Evolutionary conservation across 2,329 filamentous ascomycete genomes (phyloP), one percentile per base, ranked within the genome.

Genomic region (Falciphora oryzae): DNA sequence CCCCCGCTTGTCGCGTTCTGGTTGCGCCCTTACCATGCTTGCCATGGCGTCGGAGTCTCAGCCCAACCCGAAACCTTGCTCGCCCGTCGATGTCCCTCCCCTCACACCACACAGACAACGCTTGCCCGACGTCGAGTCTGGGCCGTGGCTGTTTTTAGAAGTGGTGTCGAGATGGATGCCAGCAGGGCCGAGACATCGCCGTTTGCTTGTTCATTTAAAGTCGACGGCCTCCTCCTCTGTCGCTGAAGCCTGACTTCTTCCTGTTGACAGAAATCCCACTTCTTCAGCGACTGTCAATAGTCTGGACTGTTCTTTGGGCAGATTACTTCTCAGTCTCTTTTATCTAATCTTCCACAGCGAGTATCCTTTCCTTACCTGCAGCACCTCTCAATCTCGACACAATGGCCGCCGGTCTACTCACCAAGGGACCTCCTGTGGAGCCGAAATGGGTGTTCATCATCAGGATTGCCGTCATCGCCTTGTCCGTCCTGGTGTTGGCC

Each of bases 361-460:
- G 11, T 13, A 8, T 38, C 35, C 18, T 50, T 50, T n/a, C 44
- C 18, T 18, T 18, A 22, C 5, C 16, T 14, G 2, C 18, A 3
- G 5, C n/a, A n/a, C 22, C 44, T 7, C 29, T 28, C 3, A 16
- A 6, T 16, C 18, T 35, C 28, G 31, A 60, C 29, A 60, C 16
- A 31, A 60, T 60, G 58, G 31, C 58, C 14, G 29, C 31, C 58
- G 58, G 58, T 31, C 27, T 60, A 1, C 58, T 60, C 28, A 35
- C 58, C 58, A 60, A 60, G 58, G 58, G 58, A 1, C 58, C 58
- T 16, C 28, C 29, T 2, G 29, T n/a, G 22, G 31, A 31, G 27
- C 29, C 58, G 16, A 60, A 60, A 16, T 60, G 58, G 58, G 58
- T 60, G 29, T 60, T 60, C 58, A 4, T 60, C 58, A 13, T 60